Percentiles rank a stretch among this genome's conserved stretches.
phyloP scores from a whole-genome alignment of 73 alveolate genomes.

The Uronychia setigera region DNA sequence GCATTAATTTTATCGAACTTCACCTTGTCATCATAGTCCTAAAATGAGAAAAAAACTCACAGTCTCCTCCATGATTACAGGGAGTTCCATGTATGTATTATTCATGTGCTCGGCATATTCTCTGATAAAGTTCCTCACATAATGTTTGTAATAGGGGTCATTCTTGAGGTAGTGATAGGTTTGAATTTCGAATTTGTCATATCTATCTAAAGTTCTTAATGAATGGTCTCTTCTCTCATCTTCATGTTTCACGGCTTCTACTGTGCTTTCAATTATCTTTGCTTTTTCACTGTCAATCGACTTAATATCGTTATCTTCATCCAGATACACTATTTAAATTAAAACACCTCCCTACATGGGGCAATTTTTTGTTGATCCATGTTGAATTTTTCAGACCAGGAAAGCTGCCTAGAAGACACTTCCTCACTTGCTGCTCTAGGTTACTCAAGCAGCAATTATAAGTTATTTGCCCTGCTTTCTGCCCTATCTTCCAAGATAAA shows the following conservation, averaged over 20 bases:
- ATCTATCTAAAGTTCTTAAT: conserved; percentile 9
- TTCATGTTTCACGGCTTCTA: conserved; percentile 38
- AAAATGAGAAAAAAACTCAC: no score
- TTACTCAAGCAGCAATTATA: neutral
- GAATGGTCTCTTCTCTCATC: conserved; percentile 57
- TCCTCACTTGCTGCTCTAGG: conserved; percentile 8
- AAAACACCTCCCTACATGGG: neutral
- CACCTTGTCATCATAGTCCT: conserved; percentile 1
- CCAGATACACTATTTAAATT: neutral
- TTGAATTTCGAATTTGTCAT: conserved; percentile 32
- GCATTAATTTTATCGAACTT: conserved; percentile 47
- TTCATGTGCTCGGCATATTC: conserved; percentile 31
- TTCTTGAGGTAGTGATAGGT: conserved; percentile 46
- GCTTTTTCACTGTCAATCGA: neutral
- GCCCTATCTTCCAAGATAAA: conserved; percentile 33
- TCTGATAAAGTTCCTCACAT: conserved; percentile 50
- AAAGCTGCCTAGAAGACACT: neutral
- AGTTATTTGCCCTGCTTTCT: neutral
- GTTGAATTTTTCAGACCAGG: conserved; percentile 6
- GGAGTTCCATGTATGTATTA: conserved; percentile 7
- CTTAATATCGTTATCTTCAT: conserved; percentile 3
- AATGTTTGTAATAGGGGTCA: conserved; percentile 73
- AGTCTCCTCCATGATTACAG: conserved; percentile 15
- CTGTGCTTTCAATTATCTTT: conserved; percentile 11
- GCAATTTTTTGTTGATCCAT: neutral